Conservation (phyloP, 768 basidiomycete species). For the Lactarius akahatsu region DNA sequence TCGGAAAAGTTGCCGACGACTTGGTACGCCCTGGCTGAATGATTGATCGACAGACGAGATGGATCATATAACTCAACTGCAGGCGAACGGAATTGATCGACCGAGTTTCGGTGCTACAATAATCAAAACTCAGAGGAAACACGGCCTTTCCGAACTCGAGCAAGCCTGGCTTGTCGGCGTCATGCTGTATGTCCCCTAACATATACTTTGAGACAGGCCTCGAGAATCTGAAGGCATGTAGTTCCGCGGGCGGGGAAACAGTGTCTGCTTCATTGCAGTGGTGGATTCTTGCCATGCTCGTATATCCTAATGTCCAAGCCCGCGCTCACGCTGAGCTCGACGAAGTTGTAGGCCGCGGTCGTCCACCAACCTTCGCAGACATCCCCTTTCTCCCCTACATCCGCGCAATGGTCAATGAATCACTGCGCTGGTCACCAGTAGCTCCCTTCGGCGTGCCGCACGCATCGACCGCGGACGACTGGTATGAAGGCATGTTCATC, state of each 20-base stretch:
- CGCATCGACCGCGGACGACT: constrained; percentile 10
- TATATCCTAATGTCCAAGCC: constrained; percentile 39
- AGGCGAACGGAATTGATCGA: constrained; percentile 11
- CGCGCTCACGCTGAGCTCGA: constrained; percentile 47
- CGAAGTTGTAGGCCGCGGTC: constrained; percentile 35
- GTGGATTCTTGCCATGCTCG: constrained; percentile 43
- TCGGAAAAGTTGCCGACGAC: constrained; percentile 8
- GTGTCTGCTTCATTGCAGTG: constrained; percentile 32
- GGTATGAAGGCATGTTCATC: constrained; percentile 25
- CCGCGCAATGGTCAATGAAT: constrained; percentile 39
- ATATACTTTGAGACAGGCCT: not conserved
- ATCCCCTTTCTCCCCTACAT: constrained; percentile 39
- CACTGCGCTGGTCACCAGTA: constrained; percentile 33
- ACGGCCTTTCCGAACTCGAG: constrained; percentile 18
- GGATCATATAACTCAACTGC: not conserved
- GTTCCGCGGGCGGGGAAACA: not conserved
- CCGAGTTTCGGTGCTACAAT: constrained; percentile 15
- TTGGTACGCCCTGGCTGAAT: not conserved
- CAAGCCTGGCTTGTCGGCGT: constrained; percentile 22
- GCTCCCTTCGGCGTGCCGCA: constrained; percentile 29
- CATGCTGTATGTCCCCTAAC: constrained; percentile 19
- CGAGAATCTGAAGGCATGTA: not conserved
- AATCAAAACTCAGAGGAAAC: constrained; percentile 5
- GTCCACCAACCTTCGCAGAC: constrained; percentile 41
- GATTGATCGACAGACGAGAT: not conserved